Base-by-base conservation (phyloP, 495 filamentous ascomycete genomes). In the Podospora pseudoanserina region DNA sequence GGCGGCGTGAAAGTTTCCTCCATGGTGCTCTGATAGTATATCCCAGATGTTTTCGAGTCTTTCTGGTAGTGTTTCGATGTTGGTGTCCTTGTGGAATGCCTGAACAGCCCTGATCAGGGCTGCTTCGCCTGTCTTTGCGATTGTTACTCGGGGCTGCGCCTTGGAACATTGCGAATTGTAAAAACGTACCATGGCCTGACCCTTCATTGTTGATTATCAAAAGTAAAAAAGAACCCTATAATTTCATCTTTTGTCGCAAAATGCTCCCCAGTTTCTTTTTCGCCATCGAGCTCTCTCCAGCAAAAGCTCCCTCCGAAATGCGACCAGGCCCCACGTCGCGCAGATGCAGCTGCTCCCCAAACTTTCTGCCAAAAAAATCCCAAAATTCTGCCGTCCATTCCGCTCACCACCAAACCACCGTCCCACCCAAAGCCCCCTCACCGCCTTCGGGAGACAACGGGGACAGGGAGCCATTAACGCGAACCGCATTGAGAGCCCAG, bases 21-120 rank as follows among this genome's bases (percentile, higher is more conserved):
- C 67, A 5, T 68, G 72, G 27, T 74, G 71, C 15, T 74, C 68
- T 11, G 75, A 70, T 5, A 82, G 71, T 44, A 73, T 67, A 11
- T 70, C 61, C 79, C 79, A 82, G 27, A 84, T 63, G 53, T 71
- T 68, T 49, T 76, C 74, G 39, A 84, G 77, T 54, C 77, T 82
- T 27, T 82, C 77, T 57, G 79, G 75, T 6, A 79, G 66, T 13
- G 77, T 56, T 18, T 79, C 72, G 55, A 73, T 70, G 39, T 70
- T 68, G 39, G 39, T 49, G 66, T 77, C 77, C 62, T 82, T 77
- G 62, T 83, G 80, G 56, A 85, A 77, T 1, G 77, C 69, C 16
- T 71, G 70, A 11, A 75, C 73, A 3, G 72, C 68, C 56, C 59
- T 65, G 49, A 77, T 57, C 62, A 78, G 71, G 65, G 70, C 67